These are phyloP conservation scores for Xylaria sp. DNA, from an alignment of 2,329 filamentous ascomycete species.

Conservation along the genomic window DNA sequence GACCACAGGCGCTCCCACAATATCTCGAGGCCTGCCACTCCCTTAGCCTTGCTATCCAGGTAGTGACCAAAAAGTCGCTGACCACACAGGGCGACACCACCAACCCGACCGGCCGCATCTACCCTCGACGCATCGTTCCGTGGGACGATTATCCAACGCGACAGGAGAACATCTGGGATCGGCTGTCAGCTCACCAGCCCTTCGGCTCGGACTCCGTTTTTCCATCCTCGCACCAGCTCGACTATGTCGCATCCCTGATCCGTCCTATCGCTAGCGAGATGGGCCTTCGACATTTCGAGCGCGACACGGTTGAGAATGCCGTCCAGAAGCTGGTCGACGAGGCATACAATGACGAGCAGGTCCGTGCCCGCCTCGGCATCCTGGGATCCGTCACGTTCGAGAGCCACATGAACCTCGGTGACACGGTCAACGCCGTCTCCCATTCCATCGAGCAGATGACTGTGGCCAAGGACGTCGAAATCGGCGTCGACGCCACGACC, in stretches of 20 bases:
- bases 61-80: constrained; percentile 48
- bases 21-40: constrained; percentile 53
- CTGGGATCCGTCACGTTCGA: constrained; percentile 52
- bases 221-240: constrained; percentile 50
- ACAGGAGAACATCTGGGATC: constrained; percentile 51
- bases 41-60: constrained; percentile 48
- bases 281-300: constrained; percentile 51
- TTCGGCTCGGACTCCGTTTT: constrained; percentile 50
- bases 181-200: constrained; percentile 38
- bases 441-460: constrained; percentile 45
- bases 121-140: constrained; percentile 49
- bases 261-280: constrained; percentile 52
- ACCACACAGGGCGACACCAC: constrained; percentile 1
- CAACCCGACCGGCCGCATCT: not conserved
- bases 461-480: constrained; percentile 27
- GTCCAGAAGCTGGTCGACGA: constrained; percentile 51
- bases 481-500: constrained; percentile 22
- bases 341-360: constrained; percentile 44
- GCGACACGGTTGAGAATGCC: constrained; percentile 52
- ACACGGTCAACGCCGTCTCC: constrained; percentile 41
- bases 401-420: constrained; percentile 52
- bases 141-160: constrained; percentile 49
- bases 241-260: constrained; percentile 50
- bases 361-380: constrained; percentile 50
- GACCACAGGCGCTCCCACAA: constrained; percentile 41